Percentiles rank a stretch among this genome's conserved stretches.
phyloP scores from a whole-genome alignment of 2,329 filamentous ascomycete genomes.

The Endocalyx cinctus region DNA sequence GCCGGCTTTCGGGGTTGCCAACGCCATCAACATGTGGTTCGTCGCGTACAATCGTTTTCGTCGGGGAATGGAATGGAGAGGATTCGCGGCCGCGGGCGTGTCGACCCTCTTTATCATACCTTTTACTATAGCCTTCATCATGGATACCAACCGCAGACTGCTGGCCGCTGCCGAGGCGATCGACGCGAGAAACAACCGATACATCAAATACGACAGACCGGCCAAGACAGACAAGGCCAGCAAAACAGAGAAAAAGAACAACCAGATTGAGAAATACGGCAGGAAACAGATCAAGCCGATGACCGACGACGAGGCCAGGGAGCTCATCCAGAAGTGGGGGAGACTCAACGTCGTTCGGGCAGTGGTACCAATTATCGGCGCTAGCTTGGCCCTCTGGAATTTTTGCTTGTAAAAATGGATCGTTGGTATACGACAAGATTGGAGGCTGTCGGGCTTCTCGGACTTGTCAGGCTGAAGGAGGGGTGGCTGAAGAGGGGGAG shows the following conservation, averaged over 20 bases:
- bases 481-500: too few relatives aligned
- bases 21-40: conserved; percentile 14
- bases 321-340: conserved; percentile 23
- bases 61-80: conserved; percentile 17
- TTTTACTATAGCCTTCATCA: conserved; percentile 16
- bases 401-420: conserved; percentile 11
- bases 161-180: conserved; percentile 9
- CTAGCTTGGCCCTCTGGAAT: conserved; percentile 25
- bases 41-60: conserved; percentile 14
- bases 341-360: conserved; percentile 20
- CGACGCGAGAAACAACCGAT: too few relatives aligned
- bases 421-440: neutral
- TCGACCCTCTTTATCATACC: conserved; percentile 17
- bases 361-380: conserved; percentile 22
- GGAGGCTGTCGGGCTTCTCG: too few relatives aligned
- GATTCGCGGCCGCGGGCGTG: conserved; percentile 16
- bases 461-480: too few relatives aligned
- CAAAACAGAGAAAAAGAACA: too few relatives aligned
- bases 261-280: too few relatives aligned
- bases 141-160: conserved; percentile 13
- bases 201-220: too few relatives aligned
- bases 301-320: conserved; percentile 18
- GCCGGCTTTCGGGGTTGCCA: conserved; percentile 8
- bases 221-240: neutral
- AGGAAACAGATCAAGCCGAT: conserved; percentile 14